Percentiles rank a stretch among this genome's conserved stretches.
Evolutionary conservation across 2,329 filamentous ascomycete species (phyloP).

Genomic region (Pezicula neosporulosa): DNA sequence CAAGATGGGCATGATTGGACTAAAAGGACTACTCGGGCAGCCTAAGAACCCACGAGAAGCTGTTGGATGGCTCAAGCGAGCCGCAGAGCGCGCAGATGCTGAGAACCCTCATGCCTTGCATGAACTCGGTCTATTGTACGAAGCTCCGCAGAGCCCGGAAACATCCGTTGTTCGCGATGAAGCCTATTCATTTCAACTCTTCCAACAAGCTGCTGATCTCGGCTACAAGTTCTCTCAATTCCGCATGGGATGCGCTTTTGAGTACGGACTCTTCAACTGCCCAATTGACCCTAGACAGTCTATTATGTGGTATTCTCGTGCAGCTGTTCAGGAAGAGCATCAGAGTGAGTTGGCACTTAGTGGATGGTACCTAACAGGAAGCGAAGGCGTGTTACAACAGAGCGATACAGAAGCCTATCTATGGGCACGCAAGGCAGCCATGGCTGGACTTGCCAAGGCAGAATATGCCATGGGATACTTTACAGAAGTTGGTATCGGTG

Average conservation of each 20-base stretch:
- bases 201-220: conserved; percentile 79
- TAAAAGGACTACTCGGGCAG: conserved; percentile 93
- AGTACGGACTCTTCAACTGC: conserved; percentile 83
- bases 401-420: conserved; percentile 95
- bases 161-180: conserved; percentile 74
- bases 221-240: conserved; percentile 97
- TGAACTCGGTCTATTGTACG: conserved; percentile 70
- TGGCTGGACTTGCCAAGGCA: conserved; percentile 84
- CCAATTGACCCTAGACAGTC: conserved; percentile 78
- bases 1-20: conserved; percentile 93
- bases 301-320: conserved; percentile 91
- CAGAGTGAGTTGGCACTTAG: conserved; percentile 82
- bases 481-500: conserved; percentile 90
- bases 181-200: conserved; percentile 74
- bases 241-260: conserved; percentile 80
- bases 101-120: conserved; percentile 96
- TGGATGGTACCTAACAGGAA: conserved; percentile 94
- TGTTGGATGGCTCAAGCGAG: conserved; percentile 87
- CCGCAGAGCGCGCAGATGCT: conserved; percentile 79
- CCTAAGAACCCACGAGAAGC: conserved; percentile 79
- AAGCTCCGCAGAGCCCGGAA: conserved; percentile 54
- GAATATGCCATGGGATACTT: conserved; percentile 99
- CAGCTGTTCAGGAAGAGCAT: conserved; percentile 90
- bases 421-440: conserved; percentile 92
- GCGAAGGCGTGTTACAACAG: conserved; percentile 81